Base-by-base conservation (phyloP, 768 basidiomycete genomes). In the Fomitopsis serialis region DNA sequence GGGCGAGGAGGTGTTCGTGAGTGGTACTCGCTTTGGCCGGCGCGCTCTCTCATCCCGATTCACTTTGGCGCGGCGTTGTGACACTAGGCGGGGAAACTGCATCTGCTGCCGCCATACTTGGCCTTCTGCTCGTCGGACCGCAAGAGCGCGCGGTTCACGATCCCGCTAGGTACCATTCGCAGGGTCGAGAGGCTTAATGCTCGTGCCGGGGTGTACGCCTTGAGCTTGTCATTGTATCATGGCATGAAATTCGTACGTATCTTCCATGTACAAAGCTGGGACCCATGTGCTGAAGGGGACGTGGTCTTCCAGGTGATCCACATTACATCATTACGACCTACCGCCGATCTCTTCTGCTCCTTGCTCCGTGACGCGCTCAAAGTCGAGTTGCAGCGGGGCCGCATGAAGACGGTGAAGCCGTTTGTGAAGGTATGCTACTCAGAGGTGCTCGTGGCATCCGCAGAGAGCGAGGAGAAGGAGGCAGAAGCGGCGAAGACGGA, bases 401-500 rank as follows among this genome's bases (percentile, higher is more conserved):
- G 87, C 64, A 99, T 99, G 94, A 97, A 97, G 69, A 72, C 75
- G 12, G 88, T 98, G 54, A 97, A 95, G 69, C 76, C 78, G 12
- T 98, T 98, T 66, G 82, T 90, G 27, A 88, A 90, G 71, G 91
- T 92, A 1, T 90, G 94, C 66, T 98, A 96, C 68, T 97, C 95
- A 0, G 97, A 98, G 69, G 82, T 79, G n/a, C 81, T 98, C 2
- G 70, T 95, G 1, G 72, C 55, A 50, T 62, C 40, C 48, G 59
- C 53, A 53, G 86, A 83, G 50, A 80, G 78, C 51, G 87, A 85
- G 60, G 76, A 78, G 37, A 87, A 88, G 59, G 85, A 89, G 37
- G 36, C 19, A 21, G 34, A 19, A 19, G 85, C 81, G 0, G 84
- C 80, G 53, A 67, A 87, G 54, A 78, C 80, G 32, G 68, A 70